Conservation (phyloP, 257 asterid species). For the Datura wrightii region DNA sequence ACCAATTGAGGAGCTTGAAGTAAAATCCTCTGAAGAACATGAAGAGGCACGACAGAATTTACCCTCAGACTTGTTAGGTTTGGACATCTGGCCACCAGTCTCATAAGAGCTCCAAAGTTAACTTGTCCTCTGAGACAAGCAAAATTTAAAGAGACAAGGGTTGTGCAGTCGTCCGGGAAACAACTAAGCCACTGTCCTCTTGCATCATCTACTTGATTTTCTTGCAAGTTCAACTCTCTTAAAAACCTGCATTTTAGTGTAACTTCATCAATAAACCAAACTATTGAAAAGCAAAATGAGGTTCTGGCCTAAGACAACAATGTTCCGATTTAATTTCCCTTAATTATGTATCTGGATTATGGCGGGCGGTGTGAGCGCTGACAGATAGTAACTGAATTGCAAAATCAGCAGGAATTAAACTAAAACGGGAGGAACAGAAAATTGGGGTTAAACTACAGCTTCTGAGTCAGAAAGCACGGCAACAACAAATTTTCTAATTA, state of each 20-base stretch:
- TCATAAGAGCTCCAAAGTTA: conserved; percentile 66
- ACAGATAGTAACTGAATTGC: background rate
- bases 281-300: background rate
- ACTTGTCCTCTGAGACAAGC: conserved; percentile 90
- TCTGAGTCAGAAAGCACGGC: too few species aligned
- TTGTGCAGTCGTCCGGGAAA: conserved; percentile 73
- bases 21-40: conserved; percentile 68
- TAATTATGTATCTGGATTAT: background rate
- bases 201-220: conserved; percentile 74
- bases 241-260: conserved; percentile 53
- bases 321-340: background rate
- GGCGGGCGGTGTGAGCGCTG: background rate
- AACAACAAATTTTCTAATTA: too few species aligned
- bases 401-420: background rate
- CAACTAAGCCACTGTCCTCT: conserved; percentile 92
- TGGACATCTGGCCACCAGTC: conserved; percentile 69
- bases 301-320: background rate
- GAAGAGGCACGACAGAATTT: conserved; percentile 67
- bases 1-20: conserved; percentile 68
- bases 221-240: conserved; percentile 85
- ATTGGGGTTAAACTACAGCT: background rate
- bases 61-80: conserved; percentile 70
- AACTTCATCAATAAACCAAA: background rate
- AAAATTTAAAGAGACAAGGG: conserved; percentile 77
- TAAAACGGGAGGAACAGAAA: background rate